phyloP scores from a whole-genome alignment of 495 filamentous ascomycete genomes.

The Neurospora sublineolata region DNA sequence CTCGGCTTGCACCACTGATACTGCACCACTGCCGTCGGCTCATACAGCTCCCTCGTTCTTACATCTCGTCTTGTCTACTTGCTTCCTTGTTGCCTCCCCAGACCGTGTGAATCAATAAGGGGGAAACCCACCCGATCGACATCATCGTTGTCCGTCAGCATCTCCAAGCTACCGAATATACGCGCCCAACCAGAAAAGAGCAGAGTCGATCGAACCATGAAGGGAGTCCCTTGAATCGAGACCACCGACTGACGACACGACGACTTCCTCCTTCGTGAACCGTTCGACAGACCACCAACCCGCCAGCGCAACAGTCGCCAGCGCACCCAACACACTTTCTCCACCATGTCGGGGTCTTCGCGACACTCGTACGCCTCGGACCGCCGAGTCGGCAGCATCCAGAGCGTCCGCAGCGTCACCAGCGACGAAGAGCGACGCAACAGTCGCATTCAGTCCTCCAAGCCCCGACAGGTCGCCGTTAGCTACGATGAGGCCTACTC shows the following conservation, averaged over 20 bases:
- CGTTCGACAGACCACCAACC: not conserved
- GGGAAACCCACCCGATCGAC: not conserved
- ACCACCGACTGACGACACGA: not conserved
- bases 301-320: not conserved
- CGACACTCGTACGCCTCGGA: slow-evolving; percentile 26
- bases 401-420: slow-evolving; percentile 16
- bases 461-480: slow-evolving; percentile 26
- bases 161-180: not conserved
- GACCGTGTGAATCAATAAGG: not conserved
- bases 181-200: not conserved
- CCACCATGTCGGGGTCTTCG: slow-evolving; percentile 33
- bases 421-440: slow-evolving; percentile 22
- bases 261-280: not conserved
- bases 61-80: not conserved
- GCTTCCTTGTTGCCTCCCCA: not conserved
- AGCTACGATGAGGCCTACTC: slow-evolving; percentile 70
- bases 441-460: slow-evolving; percentile 21
- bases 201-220: not conserved
- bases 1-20: not conserved
- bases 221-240: not conserved
- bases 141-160: not conserved
- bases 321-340: not conserved
- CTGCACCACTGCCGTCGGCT: not conserved
- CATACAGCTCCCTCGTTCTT: not conserved
- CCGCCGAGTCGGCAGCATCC: slow-evolving; percentile 34